Base-by-base conservation (phyloP, 805 yeast species). In the Ogataea degrootiae region DNA sequence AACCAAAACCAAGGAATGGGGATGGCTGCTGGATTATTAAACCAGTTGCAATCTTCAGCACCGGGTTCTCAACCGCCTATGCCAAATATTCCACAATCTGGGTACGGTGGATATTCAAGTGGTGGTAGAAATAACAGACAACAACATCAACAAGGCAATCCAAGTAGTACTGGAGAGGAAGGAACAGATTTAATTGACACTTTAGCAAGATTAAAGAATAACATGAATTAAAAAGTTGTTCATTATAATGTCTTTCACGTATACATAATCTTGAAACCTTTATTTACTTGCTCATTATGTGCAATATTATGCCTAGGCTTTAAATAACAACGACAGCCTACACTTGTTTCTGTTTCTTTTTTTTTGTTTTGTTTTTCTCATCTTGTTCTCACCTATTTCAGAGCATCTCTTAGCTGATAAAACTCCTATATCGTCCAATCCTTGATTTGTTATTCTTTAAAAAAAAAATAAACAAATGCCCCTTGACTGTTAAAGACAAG, bases 131-230 rank as follows among this genome's bases (percentile, higher is more conserved):
- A 19, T 21, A 41, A 26, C 39, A 35, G 4, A 34, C 23, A 34
- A 17, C 21, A 45, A 31, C 49, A 49, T 37, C 51, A 52, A 45
- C 53, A 54, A 45, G 50, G 52, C 31, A 46, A 50, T 29, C 45
- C 44, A 37, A 48, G 40, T 38, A 40, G 37, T 45, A 53, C 50
- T 39, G 54, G 58, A 43, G 66, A 62, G 42, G 61, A 63, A 48
- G 51, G 75, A 50, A 55, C 60, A 56, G 63, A 61, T 60, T 50
- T 68, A 12, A 62, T 66, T 43, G 71, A 68, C 37, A 68, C 72
- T 36, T 55, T 68, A 42, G 70, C 71, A 19, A 62, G 72, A 52
- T 55, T 68, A 37, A 64, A 66, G 52, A 66, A 68, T 48, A 67
- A 66, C 59, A 69, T 56, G 63, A 67, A 62, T 51, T 50, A 11